Conservation (phyloP, 2,329 filamentous ascomycete species). For the Colletotrichum euphorbiae region DNA sequence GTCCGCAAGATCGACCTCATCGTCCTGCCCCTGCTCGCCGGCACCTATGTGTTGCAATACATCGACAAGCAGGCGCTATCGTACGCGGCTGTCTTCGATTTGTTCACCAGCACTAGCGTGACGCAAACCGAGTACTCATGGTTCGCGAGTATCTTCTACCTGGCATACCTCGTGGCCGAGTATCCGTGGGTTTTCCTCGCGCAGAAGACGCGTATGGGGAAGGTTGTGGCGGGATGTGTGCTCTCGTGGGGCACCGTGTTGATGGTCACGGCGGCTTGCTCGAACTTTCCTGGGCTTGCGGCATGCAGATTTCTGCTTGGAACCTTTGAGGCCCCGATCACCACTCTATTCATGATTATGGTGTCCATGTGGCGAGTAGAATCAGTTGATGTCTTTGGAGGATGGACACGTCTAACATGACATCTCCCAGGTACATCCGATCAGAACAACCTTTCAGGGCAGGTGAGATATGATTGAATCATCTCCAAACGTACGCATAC, state of each 20-base stretch:
- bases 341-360: slow-evolving; percentile 63
- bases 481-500: no score
- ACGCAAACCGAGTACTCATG: slow-evolving; percentile 61
- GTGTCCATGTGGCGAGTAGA: slow-evolving; percentile 57
- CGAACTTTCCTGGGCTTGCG: slow-evolving; percentile 56
- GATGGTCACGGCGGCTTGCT: slow-evolving; percentile 55
- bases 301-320: slow-evolving; percentile 59
- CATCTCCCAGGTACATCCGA: slow-evolving; percentile 51
- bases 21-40: slow-evolving; percentile 63
- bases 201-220: slow-evolving; percentile 51
- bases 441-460: slow-evolving; percentile 60
- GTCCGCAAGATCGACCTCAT: slow-evolving; percentile 61
- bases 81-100: slow-evolving; percentile 67
- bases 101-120: slow-evolving; percentile 62
- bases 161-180: slow-evolving; percentile 59
- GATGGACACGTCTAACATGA: background rate
- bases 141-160: slow-evolving; percentile 67
- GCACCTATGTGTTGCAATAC: slow-evolving; percentile 64
- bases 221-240: slow-evolving; percentile 49
- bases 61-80: slow-evolving; percentile 67
- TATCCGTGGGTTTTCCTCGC: slow-evolving; percentile 51
- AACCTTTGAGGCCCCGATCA: slow-evolving; percentile 60
- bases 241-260: slow-evolving; percentile 53
- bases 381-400: accelerated
- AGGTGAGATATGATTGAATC: no score